Conservation (phyloP, 768 basidiomycete species). For the Gautieria morchelliformis region DNA sequence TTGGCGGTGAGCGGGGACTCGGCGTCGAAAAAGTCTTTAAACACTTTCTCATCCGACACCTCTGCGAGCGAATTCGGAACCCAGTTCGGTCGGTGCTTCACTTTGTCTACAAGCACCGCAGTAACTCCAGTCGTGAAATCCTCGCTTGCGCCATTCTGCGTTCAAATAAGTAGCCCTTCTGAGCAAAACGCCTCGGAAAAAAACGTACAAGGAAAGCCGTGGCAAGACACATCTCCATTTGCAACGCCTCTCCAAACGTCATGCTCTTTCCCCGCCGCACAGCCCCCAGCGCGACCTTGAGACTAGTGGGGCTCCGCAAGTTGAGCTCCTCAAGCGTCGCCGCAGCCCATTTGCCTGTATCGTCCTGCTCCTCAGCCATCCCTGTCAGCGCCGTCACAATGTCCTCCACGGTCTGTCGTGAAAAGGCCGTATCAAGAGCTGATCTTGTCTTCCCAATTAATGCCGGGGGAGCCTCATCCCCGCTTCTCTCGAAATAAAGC, state of each 20-base stretch:
- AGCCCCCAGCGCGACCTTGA: conserved; percentile 80
- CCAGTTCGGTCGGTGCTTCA: conserved; percentile 49
- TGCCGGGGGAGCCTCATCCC: conserved; percentile 39
- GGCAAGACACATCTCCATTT: conserved; percentile 84
- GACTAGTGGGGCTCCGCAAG: conserved; percentile 79
- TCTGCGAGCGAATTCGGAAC: conserved; percentile 52
- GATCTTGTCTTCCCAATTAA: conserved; percentile 53
- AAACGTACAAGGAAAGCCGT: conserved; percentile 79
- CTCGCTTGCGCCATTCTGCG: conserved; percentile 61
- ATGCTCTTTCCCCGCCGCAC: conserved; percentile 60
- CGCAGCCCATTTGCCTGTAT: conserved; percentile 64
- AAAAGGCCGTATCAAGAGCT: conserved; percentile 79
- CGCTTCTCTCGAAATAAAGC: conserved; percentile 44
- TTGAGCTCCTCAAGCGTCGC: conserved; percentile 54
- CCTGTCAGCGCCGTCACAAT: conserved; percentile 51
- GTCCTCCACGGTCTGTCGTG: conserved; percentile 55
- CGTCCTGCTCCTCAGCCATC: conserved; percentile 30
- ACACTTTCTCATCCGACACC: conserved; percentile 44
- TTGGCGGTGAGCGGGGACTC: conserved; percentile 38
- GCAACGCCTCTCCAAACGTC: conserved; percentile 54
- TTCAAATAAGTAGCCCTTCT: background rate
- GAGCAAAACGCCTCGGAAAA: background rate
- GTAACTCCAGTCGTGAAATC: conserved; percentile 83
- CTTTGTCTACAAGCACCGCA: conserved; percentile 48
- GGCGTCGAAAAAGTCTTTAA: conserved; percentile 57